These are phyloP conservation scores for Colletotrichum neosansevieriae DNA, from an alignment of 2,329 filamentous ascomycete species.

Conservation along the genomic window DNA sequence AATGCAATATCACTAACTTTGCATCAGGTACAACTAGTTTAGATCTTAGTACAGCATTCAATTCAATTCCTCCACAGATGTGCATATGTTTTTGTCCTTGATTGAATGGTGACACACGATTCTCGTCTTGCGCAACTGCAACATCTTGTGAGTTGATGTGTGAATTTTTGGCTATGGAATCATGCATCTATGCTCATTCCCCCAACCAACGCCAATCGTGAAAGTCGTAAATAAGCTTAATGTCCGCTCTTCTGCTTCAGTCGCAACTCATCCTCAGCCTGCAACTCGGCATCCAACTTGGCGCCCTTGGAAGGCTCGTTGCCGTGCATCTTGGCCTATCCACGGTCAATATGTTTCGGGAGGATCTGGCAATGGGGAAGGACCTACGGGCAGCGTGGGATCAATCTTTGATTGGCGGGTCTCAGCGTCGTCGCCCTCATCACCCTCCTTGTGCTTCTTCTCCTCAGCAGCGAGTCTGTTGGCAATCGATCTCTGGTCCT, in stretches of 20 bases:
- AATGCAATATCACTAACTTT: conserved; percentile 8
- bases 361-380: no score
- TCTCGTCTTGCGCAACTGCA: not conserved
- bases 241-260: conserved; percentile 71
- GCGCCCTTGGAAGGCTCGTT: conserved; percentile 81
- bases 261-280: conserved; percentile 75
- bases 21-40: not conserved
- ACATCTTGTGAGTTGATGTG: not conserved
- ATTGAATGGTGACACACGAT: no score
- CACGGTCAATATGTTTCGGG: not conserved
- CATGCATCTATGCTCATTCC: not conserved
- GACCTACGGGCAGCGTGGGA: conserved; percentile 68
- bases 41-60: no score
- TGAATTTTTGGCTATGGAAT: not conserved
- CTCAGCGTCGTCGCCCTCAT: conserved; percentile 54
- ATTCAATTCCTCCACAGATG: no score
- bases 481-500: conserved; percentile 78
- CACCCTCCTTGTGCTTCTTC: conserved; percentile 33
- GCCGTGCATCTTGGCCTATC: conserved; percentile 72
- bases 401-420: conserved; percentile 65
- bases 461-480: conserved; percentile 77
- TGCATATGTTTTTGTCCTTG: no score
- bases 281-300: conserved; percentile 76
- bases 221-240: conserved; percentile 42
- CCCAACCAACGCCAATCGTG: conserved; percentile 15